Conservation (phyloP, 2,329 filamentous ascomycete species). For the Akanthomyces lecanii region DNA sequence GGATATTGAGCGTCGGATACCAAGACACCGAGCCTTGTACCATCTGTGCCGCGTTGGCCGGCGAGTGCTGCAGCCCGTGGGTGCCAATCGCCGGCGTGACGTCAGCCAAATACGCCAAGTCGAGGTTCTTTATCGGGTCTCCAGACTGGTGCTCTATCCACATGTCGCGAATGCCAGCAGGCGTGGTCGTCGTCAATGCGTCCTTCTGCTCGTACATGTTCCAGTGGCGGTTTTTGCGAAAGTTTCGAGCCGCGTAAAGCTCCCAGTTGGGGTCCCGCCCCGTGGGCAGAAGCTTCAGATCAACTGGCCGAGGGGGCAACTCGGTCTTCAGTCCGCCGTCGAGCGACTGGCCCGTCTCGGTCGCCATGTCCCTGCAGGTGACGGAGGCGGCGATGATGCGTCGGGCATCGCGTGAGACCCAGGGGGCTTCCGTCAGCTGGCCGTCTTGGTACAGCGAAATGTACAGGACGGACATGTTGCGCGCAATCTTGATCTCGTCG, state of each 20-base stretch:
- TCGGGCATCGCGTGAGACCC: conserved; percentile 31
- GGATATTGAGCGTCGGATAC: conserved; percentile 74
- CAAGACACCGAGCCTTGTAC: conserved; percentile 43
- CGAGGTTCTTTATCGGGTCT: background rate
- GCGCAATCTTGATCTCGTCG: conserved; percentile 39
- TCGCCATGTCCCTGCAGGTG: conserved; percentile 33
- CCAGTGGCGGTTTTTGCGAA: conserved; percentile 25
- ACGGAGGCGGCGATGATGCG: conserved; percentile 35
- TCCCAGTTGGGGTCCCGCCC: conserved; percentile 30
- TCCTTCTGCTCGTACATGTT: conserved; percentile 28
- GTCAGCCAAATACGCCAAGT: conserved; percentile 9
- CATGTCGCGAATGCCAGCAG: conserved; percentile 23
- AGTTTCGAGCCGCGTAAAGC: background rate
- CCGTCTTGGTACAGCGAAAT: conserved; percentile 38
- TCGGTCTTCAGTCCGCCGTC: conserved; percentile 25
- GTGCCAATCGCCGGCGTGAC: background rate
- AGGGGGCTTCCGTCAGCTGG: conserved; percentile 31
- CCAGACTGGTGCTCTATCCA: conserved; percentile 1
- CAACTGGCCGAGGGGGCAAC: conserved; percentile 21
- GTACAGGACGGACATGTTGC: conserved; percentile 39
- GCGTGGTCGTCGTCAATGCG: background rate
- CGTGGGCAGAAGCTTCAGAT: conserved; percentile 25
- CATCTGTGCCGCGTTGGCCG: background rate
- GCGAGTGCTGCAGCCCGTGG: background rate
- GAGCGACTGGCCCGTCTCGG: conserved; percentile 30